Evolutionary conservation across 257 asterid genomes (phyloP), one percentile per base, ranked within the genome.

Genomic region (Parsonsia alboflavescens): DNA sequence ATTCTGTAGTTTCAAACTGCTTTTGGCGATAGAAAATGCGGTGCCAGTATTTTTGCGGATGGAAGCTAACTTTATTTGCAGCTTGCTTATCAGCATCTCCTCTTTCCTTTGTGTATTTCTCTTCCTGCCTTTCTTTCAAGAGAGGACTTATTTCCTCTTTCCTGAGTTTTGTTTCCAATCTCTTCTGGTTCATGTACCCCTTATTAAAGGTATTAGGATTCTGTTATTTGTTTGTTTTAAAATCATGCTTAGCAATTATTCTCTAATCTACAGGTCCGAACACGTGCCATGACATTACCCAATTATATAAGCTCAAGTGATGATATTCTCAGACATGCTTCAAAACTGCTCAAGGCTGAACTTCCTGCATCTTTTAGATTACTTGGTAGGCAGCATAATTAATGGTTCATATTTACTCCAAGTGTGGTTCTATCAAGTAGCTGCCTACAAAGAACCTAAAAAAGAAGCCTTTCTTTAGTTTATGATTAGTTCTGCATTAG

Each of bases 311-410:
- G 88, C 84, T 88, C 96, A 58, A 73, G 83, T 63, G 92, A 87
- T 77, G 99, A 94, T 70, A 94, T 94, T 52, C 62, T 90, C 85
- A 92, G 82, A 80, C 96, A 92, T 81, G 96, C 92, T n/a, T 85
- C 79, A 52, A 94, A 88, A 86, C 90, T 94, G 80, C 97, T 94
- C 44, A 92, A 86, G 84, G 96, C 96, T 30, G 98, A 94, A 86
- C 86, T 92, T 52, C 98, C 99, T 1, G 88, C 78, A 79, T 90
- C 99, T 72, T 87, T 94, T 83, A 86, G 99, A 77, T 91, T 94
- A 74, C 89, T 94, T 82, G 99, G 99, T 94, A 85, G 6, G 91
- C 75, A 58, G 30, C 30, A 52, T 44, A 44, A 61, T 59, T 44
- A 56, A 67, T 12, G 69, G 36, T 68, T 71, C 65, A n/a, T 68